Conservation (phyloP, 225 moss, liverwort and hornwort genomes). For the Pleurozium schreberi region DNA sequence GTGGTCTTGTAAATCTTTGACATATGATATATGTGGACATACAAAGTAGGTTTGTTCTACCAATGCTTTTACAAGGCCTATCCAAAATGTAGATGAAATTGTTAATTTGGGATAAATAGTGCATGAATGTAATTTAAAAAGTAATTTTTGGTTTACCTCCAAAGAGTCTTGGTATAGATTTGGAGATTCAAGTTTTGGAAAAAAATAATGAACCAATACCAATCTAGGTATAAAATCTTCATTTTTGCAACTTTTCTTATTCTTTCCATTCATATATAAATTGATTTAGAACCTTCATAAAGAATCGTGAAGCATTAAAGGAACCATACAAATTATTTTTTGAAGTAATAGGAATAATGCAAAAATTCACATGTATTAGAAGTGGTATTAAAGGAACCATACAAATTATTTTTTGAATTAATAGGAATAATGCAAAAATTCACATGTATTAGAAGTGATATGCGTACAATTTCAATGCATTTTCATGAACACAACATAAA, state of each 20-base stretch:
- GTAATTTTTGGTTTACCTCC: not conserved
- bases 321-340: not conserved
- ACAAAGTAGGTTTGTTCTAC: not conserved
- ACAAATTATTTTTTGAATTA: no score
- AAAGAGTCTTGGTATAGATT: not conserved
- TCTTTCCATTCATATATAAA: not conserved
- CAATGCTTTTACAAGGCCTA: not conserved
- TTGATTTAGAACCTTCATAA: not conserved
- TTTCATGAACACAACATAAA: fast-evolving
- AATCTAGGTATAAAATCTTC: not conserved
- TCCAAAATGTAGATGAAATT: not conserved
- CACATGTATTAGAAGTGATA: no score
- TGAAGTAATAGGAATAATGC: no score
- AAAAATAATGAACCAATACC: not conserved
- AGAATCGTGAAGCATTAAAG: not conserved
- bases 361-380: no score
- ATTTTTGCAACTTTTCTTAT: not conserved
- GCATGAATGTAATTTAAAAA: not conserved
- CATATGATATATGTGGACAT: not conserved
- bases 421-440: no score
- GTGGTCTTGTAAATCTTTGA: not conserved
- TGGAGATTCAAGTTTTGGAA: not conserved
- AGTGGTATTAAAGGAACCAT: no score
- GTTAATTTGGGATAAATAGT: not conserved
- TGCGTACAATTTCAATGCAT: not conserved